A percentile compares a stretch with the other conserved stretches of the same genome.
Evolutionary conservation across 176 grass and related monocot genomes (phyloP).

Genomic region (Musa acuminata): DNA sequence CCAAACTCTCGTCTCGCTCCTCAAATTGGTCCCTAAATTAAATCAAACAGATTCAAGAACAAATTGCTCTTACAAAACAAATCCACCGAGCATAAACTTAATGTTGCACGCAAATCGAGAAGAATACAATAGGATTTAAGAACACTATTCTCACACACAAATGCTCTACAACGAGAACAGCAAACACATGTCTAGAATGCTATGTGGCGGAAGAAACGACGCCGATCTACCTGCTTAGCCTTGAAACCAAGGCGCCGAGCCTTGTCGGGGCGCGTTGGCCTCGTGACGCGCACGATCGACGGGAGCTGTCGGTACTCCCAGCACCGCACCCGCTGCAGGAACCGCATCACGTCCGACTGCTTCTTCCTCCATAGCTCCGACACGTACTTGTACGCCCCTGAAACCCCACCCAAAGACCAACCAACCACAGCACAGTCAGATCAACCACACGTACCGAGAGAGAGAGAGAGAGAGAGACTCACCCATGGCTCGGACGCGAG

Average conservation of each 20-base stretch:
- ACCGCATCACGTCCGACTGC: conserved; percentile 12
- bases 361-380: conserved; percentile 15
- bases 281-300: conserved; percentile 4
- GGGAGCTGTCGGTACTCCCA: conserved; percentile 13
- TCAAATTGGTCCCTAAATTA: no score
- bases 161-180: no score
- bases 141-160: no score
- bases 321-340: conserved; percentile 8
- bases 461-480: neutral
- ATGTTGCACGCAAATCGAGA: no score
- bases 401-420: neutral
- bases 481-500: neutral
- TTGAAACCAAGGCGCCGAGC: conserved; percentile 8
- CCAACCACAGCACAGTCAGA: neutral
- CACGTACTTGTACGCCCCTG: conserved; percentile 12
- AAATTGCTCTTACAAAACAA: no score
- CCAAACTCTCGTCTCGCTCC: no score
- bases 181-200: no score
- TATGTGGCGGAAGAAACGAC: neutral
- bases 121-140: no score
- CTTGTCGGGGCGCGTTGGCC: conserved; percentile 7
- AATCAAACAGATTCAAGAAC: no score
- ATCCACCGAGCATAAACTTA: no score
- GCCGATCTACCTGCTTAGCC: conserved; percentile 1
- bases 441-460: neutral